Evolutionary conservation across 2,329 filamentous ascomycete genomes (phyloP).

Genomic region (Chrysoporthe puriensis): DNA sequence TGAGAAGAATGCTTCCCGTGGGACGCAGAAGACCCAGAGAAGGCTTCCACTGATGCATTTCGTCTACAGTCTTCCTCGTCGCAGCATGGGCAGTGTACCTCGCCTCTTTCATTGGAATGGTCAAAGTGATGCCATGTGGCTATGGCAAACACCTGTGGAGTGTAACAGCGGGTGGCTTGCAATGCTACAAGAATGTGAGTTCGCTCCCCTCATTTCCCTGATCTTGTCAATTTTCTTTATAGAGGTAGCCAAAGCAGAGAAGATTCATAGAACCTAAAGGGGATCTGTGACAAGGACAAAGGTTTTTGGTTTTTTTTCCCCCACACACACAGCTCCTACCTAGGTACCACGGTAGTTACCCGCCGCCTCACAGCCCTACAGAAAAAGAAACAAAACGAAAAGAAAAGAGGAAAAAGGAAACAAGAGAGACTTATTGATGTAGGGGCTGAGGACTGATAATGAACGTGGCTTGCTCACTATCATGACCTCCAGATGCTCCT

Average conservation of each 20-base stretch:
- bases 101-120: constrained; percentile 26
- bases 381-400: too few relatives aligned
- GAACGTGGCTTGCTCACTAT: neutral
- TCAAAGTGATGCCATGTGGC: constrained; percentile 25
- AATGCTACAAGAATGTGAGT: constrained; percentile 26
- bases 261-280: too few relatives aligned
- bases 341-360: too few relatives aligned
- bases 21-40: neutral
- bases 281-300: too few relatives aligned
- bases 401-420: neutral
- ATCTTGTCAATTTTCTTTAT: neutral
- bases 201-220: neutral
- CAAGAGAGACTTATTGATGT: neutral
- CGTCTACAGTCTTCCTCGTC: constrained; percentile 23
- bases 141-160: constrained; percentile 29
- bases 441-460: neutral
- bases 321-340: too few relatives aligned
- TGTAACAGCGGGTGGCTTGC: constrained; percentile 20
- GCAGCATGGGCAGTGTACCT: constrained; percentile 27
- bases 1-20: neutral
- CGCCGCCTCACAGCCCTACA: too few relatives aligned
- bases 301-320: too few relatives aligned
- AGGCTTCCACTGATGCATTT: neutral
- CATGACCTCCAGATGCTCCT: constrained; percentile 19
- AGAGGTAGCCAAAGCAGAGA: too few relatives aligned